Evolutionary conservation across 2,329 filamentous ascomycete species (phyloP).

Genomic region (Fusarium papillatum): DNA sequence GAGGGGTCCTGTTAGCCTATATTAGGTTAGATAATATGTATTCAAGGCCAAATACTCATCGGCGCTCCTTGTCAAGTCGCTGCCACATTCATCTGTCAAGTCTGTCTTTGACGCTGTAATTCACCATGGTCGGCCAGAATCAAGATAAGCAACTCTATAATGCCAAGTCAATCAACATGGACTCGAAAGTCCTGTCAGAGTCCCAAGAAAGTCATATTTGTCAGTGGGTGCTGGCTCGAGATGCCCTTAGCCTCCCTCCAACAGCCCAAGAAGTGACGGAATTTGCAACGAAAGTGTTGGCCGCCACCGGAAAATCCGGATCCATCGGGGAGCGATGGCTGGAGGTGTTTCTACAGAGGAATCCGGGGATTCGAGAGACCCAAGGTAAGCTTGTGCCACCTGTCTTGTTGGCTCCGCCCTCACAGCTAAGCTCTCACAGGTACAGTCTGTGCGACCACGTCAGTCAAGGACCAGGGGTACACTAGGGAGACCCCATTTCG

Average conservation of each 20-base stretch:
- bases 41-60: neutral
- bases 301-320: neutral
- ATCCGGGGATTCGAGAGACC: neutral
- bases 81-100: too few species aligned
- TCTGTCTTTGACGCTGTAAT: neutral
- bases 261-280: neutral
- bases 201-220: neutral
- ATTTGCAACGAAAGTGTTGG: neutral
- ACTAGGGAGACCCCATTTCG: neutral
- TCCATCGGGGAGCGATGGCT: neutral
- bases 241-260: neutral
- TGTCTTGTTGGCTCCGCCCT: neutral
- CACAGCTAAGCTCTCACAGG: neutral
- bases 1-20: neutral
- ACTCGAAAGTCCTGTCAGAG: neutral
- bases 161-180: too few species aligned
- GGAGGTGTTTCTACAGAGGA: neutral
- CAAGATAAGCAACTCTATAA: neutral
- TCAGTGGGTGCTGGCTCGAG: neutral
- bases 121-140: neutral
- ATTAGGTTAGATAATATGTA: neutral
- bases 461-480: neutral
- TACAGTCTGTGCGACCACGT: neutral
- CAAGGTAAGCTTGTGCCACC: neutral
- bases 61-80: too few species aligned